Evolutionary conservation across 495 filamentous ascomycete species (phyloP), one percentile per base, ranked within the genome.

Genomic region (Aspergillus indologenus): DNA sequence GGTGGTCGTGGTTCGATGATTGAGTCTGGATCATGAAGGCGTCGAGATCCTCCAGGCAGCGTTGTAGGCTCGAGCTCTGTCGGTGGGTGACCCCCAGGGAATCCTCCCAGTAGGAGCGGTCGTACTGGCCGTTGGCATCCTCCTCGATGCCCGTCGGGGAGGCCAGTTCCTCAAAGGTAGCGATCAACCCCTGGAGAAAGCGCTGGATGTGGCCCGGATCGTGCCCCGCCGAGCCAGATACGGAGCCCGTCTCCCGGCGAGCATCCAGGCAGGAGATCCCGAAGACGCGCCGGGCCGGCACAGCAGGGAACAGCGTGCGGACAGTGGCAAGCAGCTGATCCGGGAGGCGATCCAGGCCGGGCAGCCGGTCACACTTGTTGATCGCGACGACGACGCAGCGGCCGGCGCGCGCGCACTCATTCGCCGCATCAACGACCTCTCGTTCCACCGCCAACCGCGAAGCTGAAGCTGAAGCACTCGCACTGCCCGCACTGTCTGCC

Each of bases 61-160:
- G 78, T 54, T 86, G 77, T 40, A 99, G 80, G 54, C 97, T 86
- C 59, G 89, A 81, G 43, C 88, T 83, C 74, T 98, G 94, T 53
- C 94, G 87, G 73, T 92, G 90, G 2, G 90, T 94, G 22, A 96
- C 92, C 20, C 92, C 91, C 12, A 96, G 81, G 11, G 93, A 90
- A 60, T 96, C 90, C 73, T 92, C 84, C 81, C 88, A 87, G 58
- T 82, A 76, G n/a, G 80, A 83, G 34, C 67, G 62, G 62, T 84
- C 78, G 60, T 71, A 69, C 59, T 69, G 61, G 45, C 68, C 68
- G 60, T 76, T 64, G 40, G 66, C 60, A 45, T 72, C 81, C 20
- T 68, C 72, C 14, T 73, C 68, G 17, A 72, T 60, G 23, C 64
- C 68, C 4, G 81, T 54, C 1, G 85, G 80, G 24, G 84, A 76